Evolutionary conservation across 371 early-diverging fungal species (phyloP).

Genomic region (Mortierella sp.): DNA sequence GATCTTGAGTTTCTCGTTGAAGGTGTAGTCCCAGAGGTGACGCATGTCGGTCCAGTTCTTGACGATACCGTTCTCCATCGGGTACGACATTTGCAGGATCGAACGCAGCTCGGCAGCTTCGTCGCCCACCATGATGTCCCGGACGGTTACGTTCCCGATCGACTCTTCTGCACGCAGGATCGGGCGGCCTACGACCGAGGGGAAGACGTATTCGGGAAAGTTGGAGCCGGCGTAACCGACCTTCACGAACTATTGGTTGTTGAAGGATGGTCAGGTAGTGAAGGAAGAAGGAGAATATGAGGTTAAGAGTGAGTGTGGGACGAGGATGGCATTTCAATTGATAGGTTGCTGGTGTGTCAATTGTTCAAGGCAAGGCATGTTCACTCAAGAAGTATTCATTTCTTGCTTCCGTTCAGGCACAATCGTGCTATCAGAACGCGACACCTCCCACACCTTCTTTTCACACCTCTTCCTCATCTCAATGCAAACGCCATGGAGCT

Average conservation of each 20-base stretch:
- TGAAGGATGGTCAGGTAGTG: neutral
- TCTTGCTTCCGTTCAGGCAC: neutral
- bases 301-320: constrained; percentile 17
- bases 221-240: constrained; percentile 97
- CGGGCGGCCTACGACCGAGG: constrained; percentile 97
- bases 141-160: constrained; percentile 81
- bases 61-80: constrained; percentile 99
- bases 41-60: constrained; percentile 98
- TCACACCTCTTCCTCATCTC: neutral
- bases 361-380: neutral
- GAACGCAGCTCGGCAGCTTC: constrained; percentile 93
- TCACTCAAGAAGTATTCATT: neutral
- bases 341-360: neutral
- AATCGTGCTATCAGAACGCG: neutral
- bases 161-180: constrained; percentile 96
- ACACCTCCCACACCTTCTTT: neutral
- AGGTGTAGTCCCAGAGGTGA: constrained; percentile 98
- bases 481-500: neutral
- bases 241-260: constrained; percentile 88
- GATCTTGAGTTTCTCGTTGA: constrained; percentile 90
- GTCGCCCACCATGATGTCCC: constrained; percentile 98
- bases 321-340: neutral
- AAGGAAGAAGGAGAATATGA: neutral
- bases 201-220: constrained; percentile 96
- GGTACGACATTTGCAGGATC: constrained; percentile 95